Evolutionary conservation across 768 basidiomycete genomes (phyloP).

Genomic region (Amanita phalloides): DNA sequence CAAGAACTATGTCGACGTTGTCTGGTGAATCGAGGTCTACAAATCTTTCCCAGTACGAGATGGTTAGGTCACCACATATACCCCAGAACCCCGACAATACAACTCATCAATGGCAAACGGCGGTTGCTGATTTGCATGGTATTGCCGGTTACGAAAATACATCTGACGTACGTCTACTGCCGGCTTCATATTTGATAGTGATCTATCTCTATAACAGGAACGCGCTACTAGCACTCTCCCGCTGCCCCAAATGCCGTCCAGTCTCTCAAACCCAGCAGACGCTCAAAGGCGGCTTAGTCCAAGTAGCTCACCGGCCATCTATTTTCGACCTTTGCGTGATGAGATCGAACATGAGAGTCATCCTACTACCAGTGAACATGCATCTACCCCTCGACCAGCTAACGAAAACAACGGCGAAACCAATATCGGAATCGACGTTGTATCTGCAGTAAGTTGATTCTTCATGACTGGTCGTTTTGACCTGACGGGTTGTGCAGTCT

Average conservation of each 20-base stretch:
- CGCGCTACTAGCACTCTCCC: neutral
- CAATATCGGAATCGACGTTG: constrained; percentile 25
- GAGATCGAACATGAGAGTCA: neutral
- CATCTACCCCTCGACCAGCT: neutral
- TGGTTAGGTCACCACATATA: constrained; percentile 20
- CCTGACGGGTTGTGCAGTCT: constrained; percentile 20
- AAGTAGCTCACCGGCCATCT: neutral
- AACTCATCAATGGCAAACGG: constrained; percentile 21
- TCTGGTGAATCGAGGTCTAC: constrained; percentile 24
- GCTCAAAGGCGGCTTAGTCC: neutral
- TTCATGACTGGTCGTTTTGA: neutral
- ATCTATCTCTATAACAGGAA: neutral
- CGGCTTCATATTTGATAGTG: neutral
- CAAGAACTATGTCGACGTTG: constrained; percentile 6
- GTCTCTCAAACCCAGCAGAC: neutral
- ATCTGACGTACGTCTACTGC: neutral
- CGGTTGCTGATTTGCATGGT: constrained; percentile 16
- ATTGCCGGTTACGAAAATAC: neutral
- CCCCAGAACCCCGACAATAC: constrained; percentile 13
- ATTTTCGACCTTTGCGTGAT: constrained; percentile 1
- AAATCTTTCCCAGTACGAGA: constrained; percentile 24
- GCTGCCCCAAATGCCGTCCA: neutral
- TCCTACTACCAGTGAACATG: neutral
- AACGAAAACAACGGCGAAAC: constrained; percentile 21
- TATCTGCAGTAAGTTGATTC: constrained; percentile 31